Conservation (phyloP, 164 flowering plant species). For the Vitis rupestris region DNA sequence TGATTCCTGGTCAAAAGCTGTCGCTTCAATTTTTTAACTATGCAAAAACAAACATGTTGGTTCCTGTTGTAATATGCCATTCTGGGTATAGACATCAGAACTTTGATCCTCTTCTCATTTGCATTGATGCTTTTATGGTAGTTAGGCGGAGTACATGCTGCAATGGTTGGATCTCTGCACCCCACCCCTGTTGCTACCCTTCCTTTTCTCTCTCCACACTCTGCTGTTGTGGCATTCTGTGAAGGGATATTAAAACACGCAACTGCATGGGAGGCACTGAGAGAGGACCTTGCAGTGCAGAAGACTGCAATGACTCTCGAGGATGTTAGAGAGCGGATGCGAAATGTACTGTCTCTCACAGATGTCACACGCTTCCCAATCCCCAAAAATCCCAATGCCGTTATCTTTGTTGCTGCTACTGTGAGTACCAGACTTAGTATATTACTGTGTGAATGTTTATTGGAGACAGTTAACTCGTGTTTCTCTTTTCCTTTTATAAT, state of each 20-base stretch:
- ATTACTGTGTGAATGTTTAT: not conserved
- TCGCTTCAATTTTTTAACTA: too few relatives aligned
- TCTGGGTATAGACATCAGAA: not conserved
- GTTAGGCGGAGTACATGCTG: conserved; percentile 97
- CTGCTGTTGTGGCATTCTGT: conserved; percentile 97
- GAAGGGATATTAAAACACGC: conserved; percentile 90
- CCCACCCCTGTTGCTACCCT: conserved; percentile 95
- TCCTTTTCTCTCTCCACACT: conserved; percentile 95
- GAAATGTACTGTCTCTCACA: conserved; percentile 85
- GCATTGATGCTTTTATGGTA: conserved; percentile 13
- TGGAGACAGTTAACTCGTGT: not conserved
- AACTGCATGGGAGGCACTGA: conserved; percentile 96
- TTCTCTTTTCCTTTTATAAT: not conserved
- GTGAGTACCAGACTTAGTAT: conserved; percentile 47
- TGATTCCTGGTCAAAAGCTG: too few relatives aligned
- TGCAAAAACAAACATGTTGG: too few relatives aligned
- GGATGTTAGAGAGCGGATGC: conserved; percentile 83
- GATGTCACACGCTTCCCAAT: conserved; percentile 97
- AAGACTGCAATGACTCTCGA: conserved; percentile 74
- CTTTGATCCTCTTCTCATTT: not conserved
- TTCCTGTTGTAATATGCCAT: too few relatives aligned
- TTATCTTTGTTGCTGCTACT: conserved; percentile 90
- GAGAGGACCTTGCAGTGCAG: conserved; percentile 64
- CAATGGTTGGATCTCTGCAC: conserved; percentile 98
- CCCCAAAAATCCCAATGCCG: conserved; percentile 86